Conservation (phyloP, 148 eudicot species). For the Amaranthus cruentus region DNA sequence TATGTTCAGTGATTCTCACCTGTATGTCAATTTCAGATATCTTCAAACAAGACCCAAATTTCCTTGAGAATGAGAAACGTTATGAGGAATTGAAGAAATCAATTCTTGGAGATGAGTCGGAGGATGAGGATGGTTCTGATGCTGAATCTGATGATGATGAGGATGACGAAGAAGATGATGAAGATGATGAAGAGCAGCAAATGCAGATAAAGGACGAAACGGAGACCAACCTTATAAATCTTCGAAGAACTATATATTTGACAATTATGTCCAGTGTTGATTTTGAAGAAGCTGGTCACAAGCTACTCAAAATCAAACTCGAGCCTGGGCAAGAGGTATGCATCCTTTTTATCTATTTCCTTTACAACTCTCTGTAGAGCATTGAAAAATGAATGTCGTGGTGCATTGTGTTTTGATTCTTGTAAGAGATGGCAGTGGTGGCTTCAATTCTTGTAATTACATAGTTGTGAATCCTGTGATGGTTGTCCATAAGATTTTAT, state of each 20-base stretch:
- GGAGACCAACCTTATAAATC: constrained; percentile 90
- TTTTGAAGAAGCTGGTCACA: constrained; percentile 98
- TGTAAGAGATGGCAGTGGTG: too few relatives aligned
- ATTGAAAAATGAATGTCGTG: not conserved
- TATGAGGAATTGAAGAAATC: constrained; percentile 85
- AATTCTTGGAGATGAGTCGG: constrained; percentile 87
- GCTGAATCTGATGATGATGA: constrained; percentile 70
- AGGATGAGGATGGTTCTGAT: constrained; percentile 63
- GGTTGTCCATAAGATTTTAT: too few relatives aligned
- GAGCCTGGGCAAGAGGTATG: constrained; percentile 98
- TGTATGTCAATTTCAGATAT: constrained; percentile 47
- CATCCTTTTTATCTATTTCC: not conserved
- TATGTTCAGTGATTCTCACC: not conserved
- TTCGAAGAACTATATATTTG: constrained; percentile 84
- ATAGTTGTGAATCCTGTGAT: too few relatives aligned
- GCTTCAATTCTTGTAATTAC: too few relatives aligned
- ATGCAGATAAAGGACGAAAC: constrained; percentile 86
- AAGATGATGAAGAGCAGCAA: constrained; percentile 66
- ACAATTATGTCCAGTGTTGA: constrained; percentile 99
- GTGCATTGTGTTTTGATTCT: too few relatives aligned
- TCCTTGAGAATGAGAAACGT: constrained; percentile 62
- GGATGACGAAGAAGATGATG: constrained; percentile 65
- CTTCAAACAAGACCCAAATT: constrained; percentile 77
- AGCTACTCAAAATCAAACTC: constrained; percentile 80
- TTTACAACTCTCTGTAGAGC: not conserved